Base-by-base conservation (phyloP, 805 yeast species). In the Debaryomyces castellii region DNA sequence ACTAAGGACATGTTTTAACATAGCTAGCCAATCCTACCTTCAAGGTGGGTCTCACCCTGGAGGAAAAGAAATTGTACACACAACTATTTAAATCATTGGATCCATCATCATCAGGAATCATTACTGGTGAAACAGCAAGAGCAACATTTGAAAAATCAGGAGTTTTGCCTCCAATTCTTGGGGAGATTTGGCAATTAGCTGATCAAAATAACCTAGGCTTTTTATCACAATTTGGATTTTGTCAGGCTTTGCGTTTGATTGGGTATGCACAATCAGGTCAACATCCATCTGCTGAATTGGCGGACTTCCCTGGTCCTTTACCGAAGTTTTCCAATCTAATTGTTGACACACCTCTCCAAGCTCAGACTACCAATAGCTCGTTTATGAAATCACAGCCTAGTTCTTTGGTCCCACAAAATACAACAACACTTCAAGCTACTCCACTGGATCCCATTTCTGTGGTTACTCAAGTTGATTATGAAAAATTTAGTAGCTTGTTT, bases 131-230 rank as follows among this genome's bases (percentile, higher is more conserved):
- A 32, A 82, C 84, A 33, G 88, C 96, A 10, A 81, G 94, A 53
- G 76, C 89, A 10, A 74, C 95, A 5, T 82, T 94, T 51, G 96
- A 90, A 56, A 87, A 86, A 48, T 83, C 95, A 3, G 95, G 96
- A 1, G 74, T 94, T 40, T 83, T 94, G 5, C 85, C 95, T 3
- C 73, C 83, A 14, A 69, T 79, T 24, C 73, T 94, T 28, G 96
- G 97, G 8, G 94, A 90, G 65, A 84, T 94, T 51, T 94, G 99
- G 99, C 91, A 87, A 63, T 63, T 87, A 28, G 90, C 96, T n/a
- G 99, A 94, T 67, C 78, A 80, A n/a, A 83, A 82, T 48, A 89
- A 89, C 68, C 76, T 82, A 51, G 99, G 99, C 0, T 87, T 84
- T 58, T 73, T 94, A 51, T 85, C 85, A 54, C 88, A 84, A 59